Conservation (phyloP, 2,329 filamentous ascomycete genomes). For the Trichoderma koningii region DNA sequence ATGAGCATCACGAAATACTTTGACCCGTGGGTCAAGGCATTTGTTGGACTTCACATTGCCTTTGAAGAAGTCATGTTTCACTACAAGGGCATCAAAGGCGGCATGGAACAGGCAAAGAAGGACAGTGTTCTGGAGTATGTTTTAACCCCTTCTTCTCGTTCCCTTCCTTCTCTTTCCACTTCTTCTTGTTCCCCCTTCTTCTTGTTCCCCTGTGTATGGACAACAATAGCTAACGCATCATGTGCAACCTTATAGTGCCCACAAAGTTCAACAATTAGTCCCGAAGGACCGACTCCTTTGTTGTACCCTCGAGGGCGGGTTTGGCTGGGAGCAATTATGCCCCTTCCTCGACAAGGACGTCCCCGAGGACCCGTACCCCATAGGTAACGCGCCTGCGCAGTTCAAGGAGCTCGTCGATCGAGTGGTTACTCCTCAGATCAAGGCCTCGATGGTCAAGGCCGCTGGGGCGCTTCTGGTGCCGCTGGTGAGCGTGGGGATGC, state of each 20-base stretch:
- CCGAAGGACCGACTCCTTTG: slow-evolving; percentile 37
- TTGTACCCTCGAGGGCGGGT: slow-evolving; percentile 40
- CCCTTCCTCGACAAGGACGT: slow-evolving; percentile 37
- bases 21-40: slow-evolving; percentile 29
- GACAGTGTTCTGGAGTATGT: slow-evolving; percentile 16
- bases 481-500: slow-evolving; percentile 1
- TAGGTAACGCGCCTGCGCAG: slow-evolving; percentile 14
- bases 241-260: slow-evolving; percentile 29
- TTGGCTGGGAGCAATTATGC: slow-evolving; percentile 43
- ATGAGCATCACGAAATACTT: slow-evolving; percentile 35
- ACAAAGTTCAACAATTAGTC: slow-evolving; percentile 33
- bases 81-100: slow-evolving; percentile 6
- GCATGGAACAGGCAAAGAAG: slow-evolving; percentile 19
- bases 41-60: slow-evolving; percentile 19
- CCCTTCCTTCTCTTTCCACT: too few species aligned
- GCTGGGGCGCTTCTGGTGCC: slow-evolving; percentile 11
- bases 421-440: not conserved
- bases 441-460: not conserved
- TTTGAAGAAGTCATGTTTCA: slow-evolving; percentile 25
- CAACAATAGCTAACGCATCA: not conserved
- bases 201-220: not conserved
- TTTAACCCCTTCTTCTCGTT: too few species aligned
- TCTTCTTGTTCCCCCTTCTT: too few species aligned
- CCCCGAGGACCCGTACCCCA: slow-evolving; percentile 31
- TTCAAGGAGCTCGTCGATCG: slow-evolving; percentile 8